These are phyloP conservation scores for Leishmania tarentolae DNA, from an alignment of 208 protist genomes.

Conservation along the genomic window DNA sequence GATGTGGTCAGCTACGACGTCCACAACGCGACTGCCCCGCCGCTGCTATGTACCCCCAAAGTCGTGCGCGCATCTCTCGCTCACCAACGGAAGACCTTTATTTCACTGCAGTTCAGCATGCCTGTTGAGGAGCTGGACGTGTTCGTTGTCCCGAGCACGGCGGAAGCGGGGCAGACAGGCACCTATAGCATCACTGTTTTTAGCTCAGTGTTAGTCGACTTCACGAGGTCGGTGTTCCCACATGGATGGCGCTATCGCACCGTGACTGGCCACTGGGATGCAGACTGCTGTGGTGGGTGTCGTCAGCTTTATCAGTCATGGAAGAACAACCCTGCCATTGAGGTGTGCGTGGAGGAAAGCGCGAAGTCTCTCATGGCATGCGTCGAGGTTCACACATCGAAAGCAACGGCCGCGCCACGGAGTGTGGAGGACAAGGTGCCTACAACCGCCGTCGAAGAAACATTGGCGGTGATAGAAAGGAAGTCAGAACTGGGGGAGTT, in stretches of 20 bases:
- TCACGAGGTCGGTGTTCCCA: conserved; percentile 55
- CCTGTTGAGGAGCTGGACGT: conserved; percentile 45
- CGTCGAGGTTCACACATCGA: conserved; percentile 33
- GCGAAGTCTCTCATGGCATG: conserved; percentile 42
- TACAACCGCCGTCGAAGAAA: not conserved
- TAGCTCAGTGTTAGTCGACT: conserved; percentile 46
- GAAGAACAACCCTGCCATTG: conserved; percentile 79
- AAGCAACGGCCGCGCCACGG: not conserved
- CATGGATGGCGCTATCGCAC: conserved; percentile 78
- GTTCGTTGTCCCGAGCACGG: conserved; percentile 74
- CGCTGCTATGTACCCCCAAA: conserved; percentile 50
- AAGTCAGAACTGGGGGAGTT: conserved; percentile 49
- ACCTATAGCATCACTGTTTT: conserved; percentile 75
- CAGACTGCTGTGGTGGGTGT: conserved; percentile 71
- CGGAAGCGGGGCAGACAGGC: conserved; percentile 46
- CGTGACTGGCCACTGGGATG: conserved; percentile 64
- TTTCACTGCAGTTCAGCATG: conserved; percentile 46
- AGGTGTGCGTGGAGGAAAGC: conserved; percentile 36
- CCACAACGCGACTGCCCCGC: conserved; percentile 34
- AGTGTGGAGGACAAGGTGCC: not conserved
- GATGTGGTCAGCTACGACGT: conserved; percentile 56
- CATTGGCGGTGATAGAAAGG: conserved; percentile 15
- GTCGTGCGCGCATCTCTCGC: conserved; percentile 34
- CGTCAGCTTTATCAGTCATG: conserved; percentile 65
- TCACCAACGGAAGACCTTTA: conserved; percentile 44